Base-by-base conservation (phyloP, 2,329 filamentous ascomycete species). In the Phoma sp. region DNA sequence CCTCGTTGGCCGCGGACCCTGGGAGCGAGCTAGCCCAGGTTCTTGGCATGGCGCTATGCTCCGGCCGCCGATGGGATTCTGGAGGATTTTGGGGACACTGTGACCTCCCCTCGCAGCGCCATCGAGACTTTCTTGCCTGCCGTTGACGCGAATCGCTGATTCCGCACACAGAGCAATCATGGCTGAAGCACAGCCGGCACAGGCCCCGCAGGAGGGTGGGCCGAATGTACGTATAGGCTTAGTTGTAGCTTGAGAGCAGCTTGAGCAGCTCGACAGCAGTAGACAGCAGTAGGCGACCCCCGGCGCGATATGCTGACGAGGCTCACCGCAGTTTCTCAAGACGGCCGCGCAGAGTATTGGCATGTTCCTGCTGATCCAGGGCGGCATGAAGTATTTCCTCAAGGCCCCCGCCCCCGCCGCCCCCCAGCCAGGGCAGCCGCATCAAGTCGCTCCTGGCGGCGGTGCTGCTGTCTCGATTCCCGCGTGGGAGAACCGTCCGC, bases 351-450 rank as follows among this genome's bases (percentile, higher is more conserved):
- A 87, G 72, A 83, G 81, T 57, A 68, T 87, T 38, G 82, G 77
- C 65, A 81, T 88, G 60, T 87, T 87, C 73, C 69, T 86, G 60
- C 74, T 84, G 49, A 77, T 82, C 40, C 85, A 88, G 64, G 84
- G 82, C 60, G 78, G 79, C 32, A 80, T 86, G 56, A 80, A 80
- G 61, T 81, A 84, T 57, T 81, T 85, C 69, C 80, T 85, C 58
- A 34, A 61, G 59, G 29, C 59, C 26, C 36, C 52, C 18, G 30
- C 29, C 23, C 47, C 52, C 17, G 52, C 47, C 28, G 50, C 54
- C 21, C 7, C 43, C 7, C 26, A 23, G 14, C 14, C 51, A 12
- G 51, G 45, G 21, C 51, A 54, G 45, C 17, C 51, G 17, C 39
- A 40, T 25, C 57, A 62, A 17, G 57, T 59, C 17, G 51, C 62